Evolutionary conservation across 2,329 filamentous ascomycete genomes (phyloP).

Genomic region (Ophiostoma piceae): DNA sequence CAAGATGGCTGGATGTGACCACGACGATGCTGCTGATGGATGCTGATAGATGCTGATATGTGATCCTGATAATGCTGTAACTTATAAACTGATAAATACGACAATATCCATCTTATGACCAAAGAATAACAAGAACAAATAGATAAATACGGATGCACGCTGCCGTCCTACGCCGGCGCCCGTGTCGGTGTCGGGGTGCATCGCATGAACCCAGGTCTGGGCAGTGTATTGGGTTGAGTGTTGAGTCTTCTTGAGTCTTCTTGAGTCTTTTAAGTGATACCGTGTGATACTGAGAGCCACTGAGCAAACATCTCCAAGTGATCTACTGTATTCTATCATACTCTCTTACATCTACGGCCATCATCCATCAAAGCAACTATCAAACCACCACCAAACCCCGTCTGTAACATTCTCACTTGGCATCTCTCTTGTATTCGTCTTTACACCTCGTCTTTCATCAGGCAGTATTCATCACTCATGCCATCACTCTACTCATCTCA

Average conservation of each 20-base stretch:
- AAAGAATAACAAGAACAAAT: too few species aligned
- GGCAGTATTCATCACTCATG: too few species aligned
- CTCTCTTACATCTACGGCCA: too few species aligned
- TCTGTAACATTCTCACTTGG: too few species aligned
- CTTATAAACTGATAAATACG: neutral
- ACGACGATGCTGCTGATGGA: neutral
- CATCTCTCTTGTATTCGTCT: too few species aligned
- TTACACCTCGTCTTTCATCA: too few species aligned
- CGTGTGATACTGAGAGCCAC: too few species aligned
- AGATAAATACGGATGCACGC: neutral
- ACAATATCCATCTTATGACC: neutral
- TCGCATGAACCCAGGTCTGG: slow-evolving; percentile 1
- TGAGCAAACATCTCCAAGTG: too few species aligned
- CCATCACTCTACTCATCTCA: neutral
- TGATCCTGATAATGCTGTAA: neutral
- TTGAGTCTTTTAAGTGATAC: too few species aligned
- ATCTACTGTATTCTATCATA: too few species aligned
- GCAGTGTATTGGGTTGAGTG: neutral
- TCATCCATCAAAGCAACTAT: too few species aligned
- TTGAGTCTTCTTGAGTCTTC: neutral
- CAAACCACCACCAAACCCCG: too few species aligned
- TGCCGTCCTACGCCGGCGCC: neutral
- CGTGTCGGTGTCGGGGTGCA: neutral
- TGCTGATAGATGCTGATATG: neutral
- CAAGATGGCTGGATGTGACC: neutral